These are phyloP conservation scores for Eutrema yunnanense DNA, from an alignment of 345 rosid species.

Conservation along the genomic window DNA sequence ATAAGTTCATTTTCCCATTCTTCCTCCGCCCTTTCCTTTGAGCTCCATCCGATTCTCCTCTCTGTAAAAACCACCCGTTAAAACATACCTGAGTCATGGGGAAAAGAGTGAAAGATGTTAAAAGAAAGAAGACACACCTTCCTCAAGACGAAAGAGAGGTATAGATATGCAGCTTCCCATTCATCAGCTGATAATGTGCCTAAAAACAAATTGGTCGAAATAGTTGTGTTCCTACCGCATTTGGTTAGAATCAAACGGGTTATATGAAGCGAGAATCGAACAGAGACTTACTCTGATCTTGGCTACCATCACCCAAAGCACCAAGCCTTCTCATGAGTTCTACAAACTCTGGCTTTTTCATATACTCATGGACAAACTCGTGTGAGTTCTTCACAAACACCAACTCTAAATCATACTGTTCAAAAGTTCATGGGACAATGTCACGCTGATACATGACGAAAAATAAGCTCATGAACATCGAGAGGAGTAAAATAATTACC, in stretches of 20 bases:
- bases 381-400: conserved; percentile 91
- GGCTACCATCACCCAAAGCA: conserved; percentile 93
- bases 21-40: conserved; percentile 44
- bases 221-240: not conserved
- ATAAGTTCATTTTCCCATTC: conserved; percentile 76
- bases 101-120: not conserved
- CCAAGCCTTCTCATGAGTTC: conserved; percentile 93
- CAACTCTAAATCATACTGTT: conserved; percentile 81
- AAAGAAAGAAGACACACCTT: conserved; percentile 48
- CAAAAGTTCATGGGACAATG: conserved; percentile 15
- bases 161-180: conserved; percentile 93
- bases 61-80: conserved; percentile 34
- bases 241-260: not conserved
- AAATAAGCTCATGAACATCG: not conserved
- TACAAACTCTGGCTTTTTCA: conserved; percentile 65
- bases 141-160: conserved; percentile 72
- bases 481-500: conserved; percentile 37
- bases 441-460: not conserved
- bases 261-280: not conserved
- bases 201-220: conserved; percentile 11
- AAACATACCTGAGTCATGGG: not conserved
- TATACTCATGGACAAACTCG: conserved; percentile 78
- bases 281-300: conserved; percentile 67
- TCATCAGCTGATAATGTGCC: conserved; percentile 90
- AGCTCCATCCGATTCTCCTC: conserved; percentile 59